Evolutionary conservation across 148 eudicot genomes (phyloP), one percentile per base, ranked within the genome.

Genomic region (Rhododendron kiyosumense): DNA sequence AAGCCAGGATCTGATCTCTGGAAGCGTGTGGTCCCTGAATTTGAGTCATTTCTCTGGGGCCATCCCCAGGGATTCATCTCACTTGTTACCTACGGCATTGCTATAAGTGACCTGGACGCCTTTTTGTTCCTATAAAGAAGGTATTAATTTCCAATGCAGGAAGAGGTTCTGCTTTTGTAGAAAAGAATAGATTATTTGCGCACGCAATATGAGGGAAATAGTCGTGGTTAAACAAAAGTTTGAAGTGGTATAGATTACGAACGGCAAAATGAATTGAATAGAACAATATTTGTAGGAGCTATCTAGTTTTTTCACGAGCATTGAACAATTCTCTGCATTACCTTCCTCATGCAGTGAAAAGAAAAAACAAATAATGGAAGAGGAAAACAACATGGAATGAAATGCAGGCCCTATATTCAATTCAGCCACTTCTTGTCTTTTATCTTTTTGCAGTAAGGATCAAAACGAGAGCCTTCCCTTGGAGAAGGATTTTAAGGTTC

Each of bases 401-500:
- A 24, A 78, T 45, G 54, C 54, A 24, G 81, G 82, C 61, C 54
- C 38, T 49, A 49, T 26, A 48, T 26, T n/a, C 5, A 79, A 26
- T 48, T 51, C n/a, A 1, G 30, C 51, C 22, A 49, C 38, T 48
- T 46, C 18, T 79, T 79, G 30, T 12, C 24, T 24, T 79, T 12
- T 48, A 11, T 26, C 48, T 78, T 41, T 18, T 79, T 82, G 84
- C 92, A 95, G 96, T 84, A 94, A 91, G 88, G 88, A 94, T 73
- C 87, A 86, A 13, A 89, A 88, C 3, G 96, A 94, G 83, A 84
- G 52, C 86, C 98, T 95, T 84, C 96, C 96, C 34, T 73, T 59
- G 65, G 89, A 93, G 92, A 95, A 86, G 89, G 92, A 85, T 15
- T 93, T 97, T 81, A 91, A 88, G 91, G 88, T 95, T 82, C 98